Percentiles rank a stretch among this genome's conserved stretches.
phyloP scores from a whole-genome alignment of 1,284 basidiomycete species.

The Neolentinus lepideus region DNA sequence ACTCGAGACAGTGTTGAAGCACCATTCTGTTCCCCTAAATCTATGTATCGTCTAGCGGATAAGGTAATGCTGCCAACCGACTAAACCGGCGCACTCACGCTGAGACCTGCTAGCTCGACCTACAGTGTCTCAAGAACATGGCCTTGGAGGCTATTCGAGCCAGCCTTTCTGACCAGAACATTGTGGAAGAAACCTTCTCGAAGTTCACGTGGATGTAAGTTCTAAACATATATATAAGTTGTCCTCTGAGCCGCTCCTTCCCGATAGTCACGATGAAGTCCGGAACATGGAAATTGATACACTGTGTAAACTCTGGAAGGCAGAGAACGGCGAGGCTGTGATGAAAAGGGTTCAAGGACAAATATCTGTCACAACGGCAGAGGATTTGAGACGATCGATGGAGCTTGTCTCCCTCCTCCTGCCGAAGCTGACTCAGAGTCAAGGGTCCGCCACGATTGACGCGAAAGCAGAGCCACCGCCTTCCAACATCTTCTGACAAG shows the following conservation, averaged over 20 bases:
- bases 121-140: not conserved
- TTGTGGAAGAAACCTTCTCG: not conserved
- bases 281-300: not conserved
- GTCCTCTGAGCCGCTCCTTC: not conserved
- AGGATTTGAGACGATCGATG: not conserved
- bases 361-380: not conserved
- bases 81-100: not conserved
- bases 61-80: not conserved
- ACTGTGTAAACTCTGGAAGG: not conserved
- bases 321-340: not conserved
- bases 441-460: not conserved
- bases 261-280: not conserved
- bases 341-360: not conserved
- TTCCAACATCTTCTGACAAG: too few species aligned
- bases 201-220: not conserved
- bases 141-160: not conserved
- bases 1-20: not conserved
- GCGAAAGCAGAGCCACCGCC: too few species aligned
- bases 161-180: not conserved
- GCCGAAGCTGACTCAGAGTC: not conserved
- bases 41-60: not conserved
- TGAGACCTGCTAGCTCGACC: not conserved
- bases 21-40: not conserved
- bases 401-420: not conserved
- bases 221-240: not conserved